These are phyloP conservation scores for Globisporangium ultimum DNA, from an alignment of 352 stramenopile species.

Conservation along the genomic window DNA sequence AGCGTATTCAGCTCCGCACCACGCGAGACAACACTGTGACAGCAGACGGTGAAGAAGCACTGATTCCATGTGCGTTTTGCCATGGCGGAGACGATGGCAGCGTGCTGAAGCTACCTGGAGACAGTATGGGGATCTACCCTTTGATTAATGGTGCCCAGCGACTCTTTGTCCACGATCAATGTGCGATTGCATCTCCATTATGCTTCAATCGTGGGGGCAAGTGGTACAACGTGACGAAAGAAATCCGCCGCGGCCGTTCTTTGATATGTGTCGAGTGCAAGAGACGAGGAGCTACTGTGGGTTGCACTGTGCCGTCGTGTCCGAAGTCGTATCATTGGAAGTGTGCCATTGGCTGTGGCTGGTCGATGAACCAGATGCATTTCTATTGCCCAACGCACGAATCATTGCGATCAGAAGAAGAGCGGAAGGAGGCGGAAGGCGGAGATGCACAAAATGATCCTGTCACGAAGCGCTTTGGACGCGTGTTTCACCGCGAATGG, in stretches of 20 bases:
- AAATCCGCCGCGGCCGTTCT: slow-evolving; percentile 74
- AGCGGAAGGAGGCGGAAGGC: slow-evolving; percentile 20
- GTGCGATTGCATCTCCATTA: slow-evolving; percentile 75
- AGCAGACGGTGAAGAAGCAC: slow-evolving; percentile 29
- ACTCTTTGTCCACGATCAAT: slow-evolving; percentile 86
- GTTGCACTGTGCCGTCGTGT: slow-evolving; percentile 62
- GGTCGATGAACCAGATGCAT: slow-evolving; percentile 73
- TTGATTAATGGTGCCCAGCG: slow-evolving; percentile 65
- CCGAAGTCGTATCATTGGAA: slow-evolving; percentile 82
- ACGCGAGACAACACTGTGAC: slow-evolving; percentile 18
- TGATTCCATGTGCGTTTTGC: slow-evolving; percentile 83
- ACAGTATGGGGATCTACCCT: slow-evolving; percentile 68
- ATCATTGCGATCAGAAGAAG: slow-evolving; percentile 24
- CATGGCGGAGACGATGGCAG: slow-evolving; percentile 57
- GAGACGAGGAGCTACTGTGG: slow-evolving; percentile 74
- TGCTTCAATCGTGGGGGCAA: slow-evolving; percentile 74
- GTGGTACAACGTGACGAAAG: slow-evolving; percentile 84
- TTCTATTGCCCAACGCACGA: slow-evolving; percentile 79
- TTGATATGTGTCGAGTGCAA: slow-evolving; percentile 64
- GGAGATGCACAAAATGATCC: slow-evolving; percentile 33
- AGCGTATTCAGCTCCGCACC: slow-evolving; percentile 33
- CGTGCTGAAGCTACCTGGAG: slow-evolving; percentile 75
- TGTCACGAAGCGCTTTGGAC: slow-evolving; percentile 59
- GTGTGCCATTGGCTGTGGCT: slow-evolving; percentile 67
- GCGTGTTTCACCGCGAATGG: slow-evolving; percentile 77